Base-by-base conservation (phyloP, 257 asterid species). In the Penstemon eatonii region DNA sequence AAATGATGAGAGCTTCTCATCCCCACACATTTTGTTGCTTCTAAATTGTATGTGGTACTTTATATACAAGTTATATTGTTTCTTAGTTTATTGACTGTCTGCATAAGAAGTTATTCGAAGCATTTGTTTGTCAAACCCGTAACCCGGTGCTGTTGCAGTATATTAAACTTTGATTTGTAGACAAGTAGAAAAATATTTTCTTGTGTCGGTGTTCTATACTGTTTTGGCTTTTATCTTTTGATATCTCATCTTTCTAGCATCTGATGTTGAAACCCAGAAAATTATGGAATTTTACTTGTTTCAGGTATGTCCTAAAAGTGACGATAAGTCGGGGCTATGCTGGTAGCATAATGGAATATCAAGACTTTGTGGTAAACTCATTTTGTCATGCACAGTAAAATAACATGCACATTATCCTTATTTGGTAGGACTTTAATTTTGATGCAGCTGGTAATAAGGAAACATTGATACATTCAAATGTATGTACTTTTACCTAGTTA, bases 291-390 rank as follows among this genome's bases (percentile, higher is more conserved):
- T 68, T 49, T 60, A 46, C 67, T 56, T 71, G 69, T 77, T 75
- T 73, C 86, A 93, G 99, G 90, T 93, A 93, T 79, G 86, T 93
- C 68, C 90, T 93, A 39, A 93, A 90, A 86, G 88, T 93, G 73
- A 93, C 95, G 0, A 77, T 93, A 77, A 93, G 71, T 70, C 92
- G 99, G 68, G 97, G 96, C 73, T 93, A 93, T 79, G 97, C 88
- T 67, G 97, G 97, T 56, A 93, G 96, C 92, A 88, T 93, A 69
- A 85, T 87, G 74, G 91, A 93, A 73, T 88, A 83, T 80, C 97
- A 93, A 79, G 96, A 93, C 82, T 83, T 93, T 77, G 85, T 90
- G 96, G 99, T 93, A 88, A 79, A 55, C 42, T 58, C 56, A 43
- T 56, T 56, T 45, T 76, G 61, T 11, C 51, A 43, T 67, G 42